Evolutionary conservation across 2,329 filamentous ascomycete species (phyloP), one percentile per base, ranked within the genome.

Genomic region (Plenodomus biglobosus): DNA sequence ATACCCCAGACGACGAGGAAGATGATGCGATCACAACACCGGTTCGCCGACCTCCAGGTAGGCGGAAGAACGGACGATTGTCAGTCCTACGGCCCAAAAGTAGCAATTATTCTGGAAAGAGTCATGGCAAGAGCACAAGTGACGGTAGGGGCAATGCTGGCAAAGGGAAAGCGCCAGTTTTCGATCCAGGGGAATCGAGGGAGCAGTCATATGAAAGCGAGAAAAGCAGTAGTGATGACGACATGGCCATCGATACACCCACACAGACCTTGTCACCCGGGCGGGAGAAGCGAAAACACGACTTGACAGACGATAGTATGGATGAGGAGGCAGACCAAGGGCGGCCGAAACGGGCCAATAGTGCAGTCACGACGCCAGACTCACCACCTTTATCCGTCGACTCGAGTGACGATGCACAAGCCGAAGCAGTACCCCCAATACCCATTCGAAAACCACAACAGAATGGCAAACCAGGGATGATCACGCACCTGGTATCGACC

Each of bases 71-170:
- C 48, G 69, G 69, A 1, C 59, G 59, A 10, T 50, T 69, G 3
- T 74, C 72, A 6, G 58, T 69, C 3, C 52, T 73, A 1, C 59
- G 71, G 34, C 72, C 72, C 0, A 73, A 53, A 40, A 69, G 61
- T 32, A 54, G 59, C 38, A 72, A 68, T 38, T 67, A 55, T 36
- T 69, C 68, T 1, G 70, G 69, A 24, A 73, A 73, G 52, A 64
- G 64, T 27, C 65, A 68, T 37, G 48, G 57, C 6, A 45, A 56
- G 15, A 41, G 41, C 18, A 44, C 49, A 34, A 45, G 30, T 15
- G 30, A 40, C 21, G 24, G 45, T 3, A 44, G 35, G 38, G 53
- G 54, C 27, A 64, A 55, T 40, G 53, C 27, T 49, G 69, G 53
- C 52, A 70, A 45, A 37, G 62, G 62, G 10, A 62, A 62, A 45